phyloP scores from a whole-genome alignment of 176 grass and related monocot genomes.

The Carex kokanica region DNA sequence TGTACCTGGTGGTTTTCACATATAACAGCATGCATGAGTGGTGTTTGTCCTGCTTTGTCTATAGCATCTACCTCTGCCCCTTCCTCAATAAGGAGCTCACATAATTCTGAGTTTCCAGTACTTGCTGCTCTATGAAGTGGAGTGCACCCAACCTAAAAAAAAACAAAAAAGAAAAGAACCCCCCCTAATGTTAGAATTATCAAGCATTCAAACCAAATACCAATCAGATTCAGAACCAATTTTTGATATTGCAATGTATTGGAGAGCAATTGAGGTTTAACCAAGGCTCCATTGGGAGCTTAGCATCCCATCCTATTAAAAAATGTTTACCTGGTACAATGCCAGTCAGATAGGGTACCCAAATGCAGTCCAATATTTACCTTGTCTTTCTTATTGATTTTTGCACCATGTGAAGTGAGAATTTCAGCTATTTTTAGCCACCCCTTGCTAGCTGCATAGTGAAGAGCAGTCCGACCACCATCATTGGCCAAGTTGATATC shows the following conservation, averaged over 20 bases:
- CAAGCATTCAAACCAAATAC: background rate
- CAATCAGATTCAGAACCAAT: background rate
- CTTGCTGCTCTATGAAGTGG: slow-evolving; percentile 92
- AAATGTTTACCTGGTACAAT: background rate
- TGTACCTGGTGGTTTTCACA: slow-evolving; percentile 71
- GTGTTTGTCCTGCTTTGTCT: slow-evolving; percentile 68
- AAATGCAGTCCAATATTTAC: slow-evolving; percentile 32
- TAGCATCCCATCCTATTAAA: background rate
- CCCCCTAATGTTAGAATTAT: background rate
- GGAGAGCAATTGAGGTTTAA: background rate
- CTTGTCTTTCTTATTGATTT: slow-evolving; percentile 94
- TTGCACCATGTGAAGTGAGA: slow-evolving; percentile 60
- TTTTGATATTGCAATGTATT: background rate
- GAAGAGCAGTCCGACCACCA: slow-evolving; percentile 93
- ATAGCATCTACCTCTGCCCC: slow-evolving; percentile 73
- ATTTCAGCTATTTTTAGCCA: slow-evolving; percentile 61
- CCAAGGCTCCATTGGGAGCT: background rate
- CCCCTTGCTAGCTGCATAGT: slow-evolving; percentile 92
- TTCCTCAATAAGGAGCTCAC: slow-evolving; percentile 91
- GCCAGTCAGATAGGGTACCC: background rate
- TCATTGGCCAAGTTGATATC: slow-evolving; percentile 74
- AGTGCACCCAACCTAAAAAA: slow-evolving; percentile 64
- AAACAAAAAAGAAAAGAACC: background rate
- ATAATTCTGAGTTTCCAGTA: slow-evolving; percentile 71
- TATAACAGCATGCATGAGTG: slow-evolving; percentile 79